Evolutionary conservation across 129 eudicot genomes (phyloP), one percentile per base, ranked within the genome.

Genomic region (Artemisia annua): DNA sequence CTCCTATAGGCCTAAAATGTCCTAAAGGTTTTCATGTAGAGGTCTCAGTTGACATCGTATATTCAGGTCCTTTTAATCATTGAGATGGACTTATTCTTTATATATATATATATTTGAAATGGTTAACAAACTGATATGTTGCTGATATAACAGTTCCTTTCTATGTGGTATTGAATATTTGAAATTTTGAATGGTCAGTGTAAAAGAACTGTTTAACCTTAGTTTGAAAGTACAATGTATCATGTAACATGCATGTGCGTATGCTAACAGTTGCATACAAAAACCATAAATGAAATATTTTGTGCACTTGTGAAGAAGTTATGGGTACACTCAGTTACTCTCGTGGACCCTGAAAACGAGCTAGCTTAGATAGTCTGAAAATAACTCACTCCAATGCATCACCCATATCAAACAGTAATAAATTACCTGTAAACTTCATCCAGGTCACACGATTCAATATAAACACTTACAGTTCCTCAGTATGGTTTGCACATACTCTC

Each of bases 181-280:
- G n/a, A n/a, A n/a, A n/a, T n/a, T n/a, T n/a, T n/a, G 32, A 71
- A 43, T 57, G 67, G 39, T 71, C 43, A 7, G 49, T 4, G 14
- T 30, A 53, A 63, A 63, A 73, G 39, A 50, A 73, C 54, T 18
- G 7, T 50, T 52, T 63, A 64, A 51, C 71, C 78, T 63, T 63
- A 6, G 56, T 48, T 73, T 50, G 14, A 17, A 46, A 60, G 35
- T 49, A 28, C 39, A 7, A 60, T 28, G 43, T 5, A 16, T 18
- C 28, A 46, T 22, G 1, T 43, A 24, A 20, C 48, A 60, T 61
- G 69, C 69, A 60, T 72, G 69, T 63, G 71, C 71, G 50, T 50
- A 18, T 63, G 64, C 44, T 53, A 52, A 26, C 43, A 53, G 55
- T 63, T 64, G 48, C 78, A 35, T 52, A 74, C 64, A 74, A 73